Evolutionary conservation across 192 early-diverging fungal genomes (phyloP).

Genomic region (Kickxella alabastrina): DNA sequence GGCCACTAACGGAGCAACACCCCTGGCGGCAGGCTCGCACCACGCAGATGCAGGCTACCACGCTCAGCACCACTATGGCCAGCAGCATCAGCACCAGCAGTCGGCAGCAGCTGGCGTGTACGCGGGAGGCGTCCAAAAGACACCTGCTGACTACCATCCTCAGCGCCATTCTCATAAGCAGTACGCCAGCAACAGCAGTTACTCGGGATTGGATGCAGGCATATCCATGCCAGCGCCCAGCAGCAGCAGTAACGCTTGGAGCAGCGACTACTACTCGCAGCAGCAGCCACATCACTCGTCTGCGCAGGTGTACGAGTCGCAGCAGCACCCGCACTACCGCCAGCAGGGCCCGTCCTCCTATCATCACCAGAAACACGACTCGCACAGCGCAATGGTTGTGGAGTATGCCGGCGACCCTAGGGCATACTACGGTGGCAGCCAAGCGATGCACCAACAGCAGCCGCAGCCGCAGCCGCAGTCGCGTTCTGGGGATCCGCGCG

Average conservation of each 20-base stretch:
- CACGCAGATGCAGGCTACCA: conserved; percentile 5
- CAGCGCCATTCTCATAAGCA: no score
- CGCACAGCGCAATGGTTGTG: not conserved
- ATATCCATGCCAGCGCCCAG: conserved; percentile 10
- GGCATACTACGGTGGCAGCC: conserved; percentile 2
- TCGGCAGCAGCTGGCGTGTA: not conserved
- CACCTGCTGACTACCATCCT: conserved; percentile 6
- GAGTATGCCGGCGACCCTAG: conserved; percentile 1
- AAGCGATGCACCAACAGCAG: not conserved
- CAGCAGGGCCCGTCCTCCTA: not conserved
- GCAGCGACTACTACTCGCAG: conserved; percentile 9
- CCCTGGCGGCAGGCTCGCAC: not conserved
- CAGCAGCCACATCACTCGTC: not conserved
- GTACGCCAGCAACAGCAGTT: conserved; percentile 9
- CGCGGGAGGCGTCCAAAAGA: not conserved
- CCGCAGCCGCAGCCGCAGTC: not conserved
- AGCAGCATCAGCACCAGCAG: conserved; percentile 11
- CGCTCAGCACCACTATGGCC: not conserved
- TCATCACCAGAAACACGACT: conserved; percentile 3
- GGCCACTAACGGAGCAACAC: not conserved
- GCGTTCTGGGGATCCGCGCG: not conserved
- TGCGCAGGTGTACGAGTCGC: not conserved
- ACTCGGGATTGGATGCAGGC: conserved; percentile 7
- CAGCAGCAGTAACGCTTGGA: conserved; percentile 1
- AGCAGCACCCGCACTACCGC: conserved; percentile 1